Base-by-base conservation (phyloP, 2,329 filamentous ascomycete species). In the Aureobasidium musti region DNA sequence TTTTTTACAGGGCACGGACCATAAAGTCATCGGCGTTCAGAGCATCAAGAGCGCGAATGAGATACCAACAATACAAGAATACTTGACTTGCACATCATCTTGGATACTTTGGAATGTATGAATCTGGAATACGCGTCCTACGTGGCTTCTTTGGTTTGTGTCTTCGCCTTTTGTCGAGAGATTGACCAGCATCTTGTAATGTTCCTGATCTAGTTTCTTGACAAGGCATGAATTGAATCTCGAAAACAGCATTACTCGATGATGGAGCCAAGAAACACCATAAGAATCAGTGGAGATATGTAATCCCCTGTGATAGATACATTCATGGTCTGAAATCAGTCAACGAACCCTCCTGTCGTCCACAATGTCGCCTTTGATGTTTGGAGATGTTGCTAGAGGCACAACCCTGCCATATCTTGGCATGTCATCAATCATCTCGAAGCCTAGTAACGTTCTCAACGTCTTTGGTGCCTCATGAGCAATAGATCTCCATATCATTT, bases 1-100 rank as follows among this genome's bases (percentile, higher is more conserved):
- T 67, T 59, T 35, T 52, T n/a, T 4, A 60, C 2, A 41, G 56
- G 52, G 33, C 45, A 56, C 26, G n/a, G 43, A 41, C 41, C 17
- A 61, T 47, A 49, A 47, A 45, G 54, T 43, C 23, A 28, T 30
- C 37, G 54, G 33, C n/a, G 3, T 33, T 21, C 10, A 37, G 28
- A 35, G 26, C 21, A 28, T 30, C 13, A 21, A 47, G 33, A 61
- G 3, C 57, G 26, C 30, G 10, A 43, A 28, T 26, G 28, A 13
- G 8, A 63, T 50, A 63, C 6, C 59, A 28, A 37, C 8, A 13
- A 30, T 28, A 28, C 28, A 45, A n/a, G 2, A 19, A 10, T 19
- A 35, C 8, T 30, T 19, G 26, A 28, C 47, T 50, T 19, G 3
- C 2, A 50, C 23, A 50, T 28, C 14, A 17, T 28, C 14, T 1